phyloP scores from a whole-genome alignment of 768 basidiomycete genomes.

The Boletus sp. region DNA sequence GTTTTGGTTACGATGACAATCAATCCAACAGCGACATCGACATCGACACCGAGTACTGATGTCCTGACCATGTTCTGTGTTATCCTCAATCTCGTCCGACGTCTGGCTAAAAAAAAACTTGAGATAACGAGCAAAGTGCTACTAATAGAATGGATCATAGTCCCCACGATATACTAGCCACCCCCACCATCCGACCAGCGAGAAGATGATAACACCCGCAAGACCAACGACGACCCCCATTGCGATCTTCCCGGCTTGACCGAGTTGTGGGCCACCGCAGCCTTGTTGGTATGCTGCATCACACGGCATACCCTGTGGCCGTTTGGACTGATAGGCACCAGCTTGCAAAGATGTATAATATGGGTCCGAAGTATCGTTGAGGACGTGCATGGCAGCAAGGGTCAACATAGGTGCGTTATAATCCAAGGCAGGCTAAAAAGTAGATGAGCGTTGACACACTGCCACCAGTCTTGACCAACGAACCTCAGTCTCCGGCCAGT shows the following conservation, averaged over 20 bases:
- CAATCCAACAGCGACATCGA: too few relatives aligned
- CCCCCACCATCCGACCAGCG: slow-evolving; percentile 36
- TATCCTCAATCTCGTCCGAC: too few relatives aligned
- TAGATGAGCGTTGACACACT: slow-evolving; percentile 9
- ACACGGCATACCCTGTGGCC: slow-evolving; percentile 71
- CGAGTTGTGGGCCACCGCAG: slow-evolving; percentile 52
- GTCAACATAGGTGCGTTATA: slow-evolving; percentile 91
- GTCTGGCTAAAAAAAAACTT: neutral
- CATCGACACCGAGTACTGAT: too few relatives aligned
- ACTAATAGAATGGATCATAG: slow-evolving; percentile 24
- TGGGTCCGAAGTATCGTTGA: slow-evolving; percentile 67
- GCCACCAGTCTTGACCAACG: neutral
- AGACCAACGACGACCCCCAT: slow-evolving; percentile 64
- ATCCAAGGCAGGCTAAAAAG: slow-evolving; percentile 67
- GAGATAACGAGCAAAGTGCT: neutral
- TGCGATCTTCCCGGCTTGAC: slow-evolving; percentile 59
- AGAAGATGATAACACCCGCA: slow-evolving; percentile 57
- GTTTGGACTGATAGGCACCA: slow-evolving; percentile 59
- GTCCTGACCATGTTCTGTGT: too few relatives aligned
- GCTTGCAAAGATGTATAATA: slow-evolving; percentile 70
- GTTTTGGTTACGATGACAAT: too few relatives aligned
- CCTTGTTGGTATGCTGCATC: slow-evolving; percentile 62
- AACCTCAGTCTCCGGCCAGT: slow-evolving; percentile 89
- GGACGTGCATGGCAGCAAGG: slow-evolving; percentile 72
- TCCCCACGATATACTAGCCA: slow-evolving; percentile 28